Conservation (phyloP, 768 basidiomycete species). For the Termitomyces sp. region DNA sequence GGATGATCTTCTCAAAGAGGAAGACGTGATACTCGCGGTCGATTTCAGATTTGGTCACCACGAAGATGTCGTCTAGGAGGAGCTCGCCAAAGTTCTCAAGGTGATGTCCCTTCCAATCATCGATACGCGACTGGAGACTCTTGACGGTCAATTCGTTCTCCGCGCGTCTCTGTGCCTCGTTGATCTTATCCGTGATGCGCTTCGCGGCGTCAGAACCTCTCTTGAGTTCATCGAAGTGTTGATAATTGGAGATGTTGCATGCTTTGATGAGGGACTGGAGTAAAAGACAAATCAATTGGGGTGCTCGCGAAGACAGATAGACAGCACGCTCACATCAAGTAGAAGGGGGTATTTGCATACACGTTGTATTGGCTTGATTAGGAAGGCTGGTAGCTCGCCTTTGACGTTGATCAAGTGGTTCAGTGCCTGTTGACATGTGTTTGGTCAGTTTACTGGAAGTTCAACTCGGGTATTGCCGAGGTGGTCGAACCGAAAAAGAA, state of each 20-base stretch:
- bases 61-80: constrained; percentile 91
- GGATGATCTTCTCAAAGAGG: constrained; percentile 97
- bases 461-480: constrained; percentile 20
- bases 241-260: constrained; percentile 57
- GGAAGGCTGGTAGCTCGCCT: constrained; percentile 91
- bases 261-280: constrained; percentile 73
- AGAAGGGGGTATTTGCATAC: constrained; percentile 98
- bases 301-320: constrained; percentile 12
- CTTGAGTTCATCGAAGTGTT: constrained; percentile 76
- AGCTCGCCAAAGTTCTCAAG: constrained; percentile 92
- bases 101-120: constrained; percentile 99
- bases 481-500: constrained; percentile 10
- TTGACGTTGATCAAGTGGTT: constrained; percentile 86
- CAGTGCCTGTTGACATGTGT: constrained; percentile 55
- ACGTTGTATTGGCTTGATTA: constrained; percentile 98
- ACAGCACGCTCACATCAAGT: constrained; percentile 64
- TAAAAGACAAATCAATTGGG: constrained; percentile 5
- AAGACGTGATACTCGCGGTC: constrained; percentile 99
- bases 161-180: constrained; percentile 88
- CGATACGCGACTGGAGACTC: constrained; percentile 80
- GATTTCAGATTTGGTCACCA: constrained; percentile 93
- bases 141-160: constrained; percentile 91
- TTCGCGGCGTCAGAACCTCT: constrained; percentile 83
- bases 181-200: constrained; percentile 92
- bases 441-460: constrained; percentile 35